Conservation (phyloP, 106 monocot genomes). For the Platanthera guangdongensis region DNA sequence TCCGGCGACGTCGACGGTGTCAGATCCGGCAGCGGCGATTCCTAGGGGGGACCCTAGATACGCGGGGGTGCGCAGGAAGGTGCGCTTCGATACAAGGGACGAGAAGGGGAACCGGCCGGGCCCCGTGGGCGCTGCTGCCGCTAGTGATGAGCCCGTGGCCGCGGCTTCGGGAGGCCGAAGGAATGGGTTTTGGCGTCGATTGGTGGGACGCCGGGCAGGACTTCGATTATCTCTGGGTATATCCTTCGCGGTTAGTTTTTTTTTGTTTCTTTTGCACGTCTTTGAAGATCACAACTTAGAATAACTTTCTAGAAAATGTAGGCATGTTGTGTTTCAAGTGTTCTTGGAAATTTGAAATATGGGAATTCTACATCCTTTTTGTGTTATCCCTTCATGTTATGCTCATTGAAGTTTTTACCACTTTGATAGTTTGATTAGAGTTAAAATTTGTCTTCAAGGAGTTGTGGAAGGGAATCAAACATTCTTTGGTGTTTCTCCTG, state of each 20-base stretch:
- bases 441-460: no score
- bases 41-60: constrained; percentile 25
- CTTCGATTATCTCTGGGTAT: not conserved
- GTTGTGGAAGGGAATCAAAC: no score
- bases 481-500: no score
- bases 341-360: not conserved
- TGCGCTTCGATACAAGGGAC: constrained; percentile 15
- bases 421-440: no score
- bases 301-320: not conserved
- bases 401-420: no score
- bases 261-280: not conserved
- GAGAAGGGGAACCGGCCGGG: not conserved
- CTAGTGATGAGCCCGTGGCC: not conserved
- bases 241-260: not conserved
- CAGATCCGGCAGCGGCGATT: not conserved
- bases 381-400: not conserved
- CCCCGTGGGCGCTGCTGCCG: not conserved
- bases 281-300: not conserved
- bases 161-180: not conserved
- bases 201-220: not conserved
- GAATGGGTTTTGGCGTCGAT: not conserved
- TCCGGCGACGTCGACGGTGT: not conserved
- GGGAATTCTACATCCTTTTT: not conserved
- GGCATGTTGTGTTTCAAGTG: not conserved
- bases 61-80: constrained; percentile 28